Evolutionary conservation across 192 early-diverging fungal genomes (phyloP).

Genomic region (Geranomyces variabilis): DNA sequence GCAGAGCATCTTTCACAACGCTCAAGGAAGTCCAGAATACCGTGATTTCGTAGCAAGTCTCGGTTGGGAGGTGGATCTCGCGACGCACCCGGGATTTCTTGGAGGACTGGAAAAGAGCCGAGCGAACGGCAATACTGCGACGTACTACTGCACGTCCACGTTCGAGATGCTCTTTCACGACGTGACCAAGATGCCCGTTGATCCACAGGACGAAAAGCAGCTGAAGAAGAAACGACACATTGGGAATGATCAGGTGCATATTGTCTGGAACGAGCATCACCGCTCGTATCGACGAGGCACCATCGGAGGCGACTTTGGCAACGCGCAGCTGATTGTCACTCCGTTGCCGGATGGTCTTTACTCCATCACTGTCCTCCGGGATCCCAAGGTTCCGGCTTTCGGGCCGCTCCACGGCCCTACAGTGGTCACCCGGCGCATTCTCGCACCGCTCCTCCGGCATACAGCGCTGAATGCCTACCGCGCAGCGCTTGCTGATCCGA

Average conservation of each 20-base stretch:
- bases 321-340: conserved; percentile 88
- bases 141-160: conserved; percentile 83
- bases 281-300: conserved; percentile 85
- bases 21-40: conserved; percentile 71
- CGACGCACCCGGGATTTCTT: conserved; percentile 79
- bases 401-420: conserved; percentile 83
- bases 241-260: conserved; percentile 98
- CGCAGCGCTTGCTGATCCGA: conserved; percentile 24
- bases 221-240: conserved; percentile 98
- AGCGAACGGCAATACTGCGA: conserved; percentile 74
- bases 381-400: conserved; percentile 74
- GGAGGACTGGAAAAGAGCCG: conserved; percentile 84
- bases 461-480: conserved; percentile 80
- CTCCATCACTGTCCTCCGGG: conserved; percentile 63
- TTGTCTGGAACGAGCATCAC: conserved; percentile 95
- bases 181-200: conserved; percentile 82
- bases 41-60: conserved; percentile 84
- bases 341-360: conserved; percentile 75
- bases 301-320: conserved; percentile 97
- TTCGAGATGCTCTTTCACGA: conserved; percentile 94
- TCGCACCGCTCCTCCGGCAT: conserved; percentile 77
- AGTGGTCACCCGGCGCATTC: conserved; percentile 71
- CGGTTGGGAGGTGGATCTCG: conserved; percentile 89
- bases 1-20: conserved; percentile 79
- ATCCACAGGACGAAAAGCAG: conserved; percentile 78